Evolutionary conservation across 1,284 basidiomycete genomes (phyloP).

Genomic region (Trametes sp.): DNA sequence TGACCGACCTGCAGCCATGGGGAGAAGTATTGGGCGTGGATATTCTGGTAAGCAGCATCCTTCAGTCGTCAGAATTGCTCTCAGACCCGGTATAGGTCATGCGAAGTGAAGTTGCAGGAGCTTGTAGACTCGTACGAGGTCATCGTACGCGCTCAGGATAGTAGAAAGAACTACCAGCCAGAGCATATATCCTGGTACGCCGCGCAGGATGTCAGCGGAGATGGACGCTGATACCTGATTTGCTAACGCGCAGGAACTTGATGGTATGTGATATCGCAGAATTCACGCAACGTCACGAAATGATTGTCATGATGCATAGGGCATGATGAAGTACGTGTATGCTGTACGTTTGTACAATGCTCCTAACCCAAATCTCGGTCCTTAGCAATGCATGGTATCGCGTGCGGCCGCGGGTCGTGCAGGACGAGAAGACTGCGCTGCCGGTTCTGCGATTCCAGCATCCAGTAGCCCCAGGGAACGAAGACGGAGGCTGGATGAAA

Average conservation of each 20-base stretch:
- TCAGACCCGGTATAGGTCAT: conserved; percentile 25
- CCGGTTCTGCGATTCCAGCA: conserved; percentile 29
- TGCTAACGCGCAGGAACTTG: not conserved
- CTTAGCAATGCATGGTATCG: conserved; percentile 38
- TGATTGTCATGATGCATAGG: conserved; percentile 7
- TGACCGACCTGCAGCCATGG: conserved; percentile 26
- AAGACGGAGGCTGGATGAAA: conserved; percentile 35
- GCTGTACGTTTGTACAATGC: too few species aligned
- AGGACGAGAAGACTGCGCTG: conserved; percentile 18
- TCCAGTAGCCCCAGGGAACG: conserved; percentile 32
- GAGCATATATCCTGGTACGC: conserved; percentile 32
- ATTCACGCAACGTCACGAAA: not conserved
- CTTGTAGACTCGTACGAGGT: conserved; percentile 30
- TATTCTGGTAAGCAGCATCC: conserved; percentile 31
- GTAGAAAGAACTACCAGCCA: conserved; percentile 34
- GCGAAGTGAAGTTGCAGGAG: conserved; percentile 32
- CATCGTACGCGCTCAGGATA: conserved; percentile 32
- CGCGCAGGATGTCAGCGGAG: not conserved
- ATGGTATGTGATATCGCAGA: not conserved
- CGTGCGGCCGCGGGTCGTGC: conserved; percentile 23
- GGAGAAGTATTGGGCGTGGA: conserved; percentile 38
- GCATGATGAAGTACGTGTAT: conserved; percentile 35
- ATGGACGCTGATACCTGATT: not conserved
- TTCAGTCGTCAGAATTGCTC: too few species aligned
- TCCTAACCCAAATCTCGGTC: not conserved